These are phyloP conservation scores for Tulasnella sp. DNA, from an alignment of 768 basidiomycete species.

Conservation along the genomic window DNA sequence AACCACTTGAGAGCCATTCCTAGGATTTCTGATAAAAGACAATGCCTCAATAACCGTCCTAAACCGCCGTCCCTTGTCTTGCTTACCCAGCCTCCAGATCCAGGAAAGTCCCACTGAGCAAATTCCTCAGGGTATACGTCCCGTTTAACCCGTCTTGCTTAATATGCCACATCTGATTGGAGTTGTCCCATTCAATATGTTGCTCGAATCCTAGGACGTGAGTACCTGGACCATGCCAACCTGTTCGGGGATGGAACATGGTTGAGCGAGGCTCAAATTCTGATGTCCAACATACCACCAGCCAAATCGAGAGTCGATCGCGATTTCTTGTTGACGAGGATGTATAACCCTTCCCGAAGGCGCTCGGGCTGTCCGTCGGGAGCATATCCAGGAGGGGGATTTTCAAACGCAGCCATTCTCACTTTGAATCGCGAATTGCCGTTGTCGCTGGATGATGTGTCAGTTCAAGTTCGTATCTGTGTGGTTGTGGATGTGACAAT, in stretches of 20 bases:
- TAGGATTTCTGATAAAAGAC: not conserved
- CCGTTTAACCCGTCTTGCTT: not conserved
- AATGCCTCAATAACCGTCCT: not conserved
- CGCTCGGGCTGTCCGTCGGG: too few species aligned
- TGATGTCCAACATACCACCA: too few species aligned
- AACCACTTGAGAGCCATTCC: not conserved
- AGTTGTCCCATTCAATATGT: not conserved
- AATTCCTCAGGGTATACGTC: not conserved
- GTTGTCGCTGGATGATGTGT: too few species aligned
- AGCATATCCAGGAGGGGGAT: too few species aligned
- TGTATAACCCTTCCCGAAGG: not conserved
- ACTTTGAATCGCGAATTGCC: too few species aligned
- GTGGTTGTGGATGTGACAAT: too few species aligned
- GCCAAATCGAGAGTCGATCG: not conserved
- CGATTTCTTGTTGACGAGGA: not conserved
- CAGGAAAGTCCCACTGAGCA: not conserved
- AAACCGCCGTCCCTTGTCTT: not conserved
- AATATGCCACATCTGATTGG: not conserved
- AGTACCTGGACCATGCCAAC: not conserved
- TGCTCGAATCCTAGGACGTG: not conserved
- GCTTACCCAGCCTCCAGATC: not conserved
- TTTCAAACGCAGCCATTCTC: too few species aligned
- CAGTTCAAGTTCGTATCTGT: too few species aligned
- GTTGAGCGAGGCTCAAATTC: too few species aligned
- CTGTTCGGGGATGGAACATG: not conserved